Evolutionary conservation across 805 yeast species (phyloP).

Genomic region (Candida boleticola): DNA sequence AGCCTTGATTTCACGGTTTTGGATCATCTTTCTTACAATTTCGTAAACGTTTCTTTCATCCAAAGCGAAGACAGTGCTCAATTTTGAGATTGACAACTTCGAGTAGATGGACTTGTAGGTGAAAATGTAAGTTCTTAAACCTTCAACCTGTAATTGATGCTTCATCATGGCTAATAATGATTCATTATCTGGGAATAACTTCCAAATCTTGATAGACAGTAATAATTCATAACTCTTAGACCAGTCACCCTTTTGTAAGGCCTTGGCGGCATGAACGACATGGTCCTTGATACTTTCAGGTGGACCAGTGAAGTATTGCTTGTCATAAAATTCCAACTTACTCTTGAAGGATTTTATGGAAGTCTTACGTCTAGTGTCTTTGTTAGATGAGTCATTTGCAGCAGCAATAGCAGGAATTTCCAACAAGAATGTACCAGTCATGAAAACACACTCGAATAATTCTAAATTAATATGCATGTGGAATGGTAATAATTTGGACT

Average conservation of each 20-base stretch:
- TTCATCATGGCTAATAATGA: constrained; percentile 68
- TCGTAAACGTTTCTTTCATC: constrained; percentile 54
- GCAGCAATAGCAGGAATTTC: constrained; percentile 90
- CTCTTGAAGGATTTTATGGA: constrained; percentile 85
- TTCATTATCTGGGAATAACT: constrained; percentile 67
- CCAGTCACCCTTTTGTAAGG: constrained; percentile 91
- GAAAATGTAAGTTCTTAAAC: constrained; percentile 89
- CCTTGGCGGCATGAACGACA: constrained; percentile 87
- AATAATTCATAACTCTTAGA: constrained; percentile 67
- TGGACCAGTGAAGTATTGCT: constrained; percentile 95
- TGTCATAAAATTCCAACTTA: constrained; percentile 86
- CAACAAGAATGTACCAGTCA: constrained; percentile 82
- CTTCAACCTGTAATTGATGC: constrained; percentile 81
- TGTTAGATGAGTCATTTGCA: constrained; percentile 56
- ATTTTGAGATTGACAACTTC: constrained; percentile 65
- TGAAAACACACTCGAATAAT: constrained; percentile 88
- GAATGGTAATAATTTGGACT: constrained; percentile 87
- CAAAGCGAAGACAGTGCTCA: constrained; percentile 68
- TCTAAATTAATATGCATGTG: constrained; percentile 98
- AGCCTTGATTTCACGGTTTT: constrained; percentile 74
- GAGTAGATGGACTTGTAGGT: constrained; percentile 75
- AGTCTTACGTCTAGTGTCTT: constrained; percentile 55
- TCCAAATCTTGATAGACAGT: constrained; percentile 81
- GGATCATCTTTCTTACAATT: constrained; percentile 72
- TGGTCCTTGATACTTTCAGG: constrained; percentile 95